Conservation (phyloP, 2,329 filamentous ascomycete species). For the Paracorniculantispora psalliotae region DNA sequence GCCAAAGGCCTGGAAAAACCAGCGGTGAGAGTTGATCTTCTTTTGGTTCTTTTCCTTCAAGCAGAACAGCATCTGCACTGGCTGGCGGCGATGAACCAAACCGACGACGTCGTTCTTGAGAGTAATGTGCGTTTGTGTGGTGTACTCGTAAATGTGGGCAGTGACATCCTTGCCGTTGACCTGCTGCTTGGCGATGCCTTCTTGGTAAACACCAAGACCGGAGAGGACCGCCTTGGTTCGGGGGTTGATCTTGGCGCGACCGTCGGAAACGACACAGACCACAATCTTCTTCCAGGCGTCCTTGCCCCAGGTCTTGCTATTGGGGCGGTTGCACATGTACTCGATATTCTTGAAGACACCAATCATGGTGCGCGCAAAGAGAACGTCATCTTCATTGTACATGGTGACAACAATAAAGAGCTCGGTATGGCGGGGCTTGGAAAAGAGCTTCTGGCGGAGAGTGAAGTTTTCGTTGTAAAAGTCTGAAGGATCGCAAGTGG, state of each 20-base stretch:
- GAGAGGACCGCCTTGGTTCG: conserved; percentile 84
- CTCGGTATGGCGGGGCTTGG: conserved; percentile 87
- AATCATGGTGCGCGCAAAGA: conserved; percentile 92
- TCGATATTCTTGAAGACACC: conserved; percentile 99
- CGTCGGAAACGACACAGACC: conserved; percentile 94
- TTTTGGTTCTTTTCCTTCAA: conserved; percentile 99
- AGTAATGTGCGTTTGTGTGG: conserved; percentile 77
- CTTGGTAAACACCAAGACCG: conserved; percentile 93
- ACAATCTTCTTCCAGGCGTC: conserved; percentile 99
- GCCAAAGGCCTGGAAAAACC: conserved; percentile 98
- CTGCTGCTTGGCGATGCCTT: conserved; percentile 96
- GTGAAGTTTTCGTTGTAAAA: conserved; percentile 91
- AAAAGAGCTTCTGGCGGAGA: conserved; percentile 83
- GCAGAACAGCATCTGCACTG: conserved; percentile 95
- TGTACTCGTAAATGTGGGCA: conserved; percentile 96
- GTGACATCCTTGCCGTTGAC: conserved; percentile 96
- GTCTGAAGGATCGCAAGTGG: conserved; percentile 85
- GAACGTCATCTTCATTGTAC: conserved; percentile 98
- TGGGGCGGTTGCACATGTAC: conserved; percentile 90
- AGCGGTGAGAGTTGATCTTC: conserved; percentile 99
- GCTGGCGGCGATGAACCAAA: conserved; percentile 78
- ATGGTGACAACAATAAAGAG: conserved; percentile 95
- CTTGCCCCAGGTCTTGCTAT: conserved; percentile 96
- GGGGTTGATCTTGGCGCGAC: conserved; percentile 93
- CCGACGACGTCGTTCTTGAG: conserved; percentile 87